A percentile compares a stretch with the other conserved stretches of the same genome.
phyloP scores from a whole-genome alignment of 768 basidiomycete species.

The Tulasnella sp. region DNA sequence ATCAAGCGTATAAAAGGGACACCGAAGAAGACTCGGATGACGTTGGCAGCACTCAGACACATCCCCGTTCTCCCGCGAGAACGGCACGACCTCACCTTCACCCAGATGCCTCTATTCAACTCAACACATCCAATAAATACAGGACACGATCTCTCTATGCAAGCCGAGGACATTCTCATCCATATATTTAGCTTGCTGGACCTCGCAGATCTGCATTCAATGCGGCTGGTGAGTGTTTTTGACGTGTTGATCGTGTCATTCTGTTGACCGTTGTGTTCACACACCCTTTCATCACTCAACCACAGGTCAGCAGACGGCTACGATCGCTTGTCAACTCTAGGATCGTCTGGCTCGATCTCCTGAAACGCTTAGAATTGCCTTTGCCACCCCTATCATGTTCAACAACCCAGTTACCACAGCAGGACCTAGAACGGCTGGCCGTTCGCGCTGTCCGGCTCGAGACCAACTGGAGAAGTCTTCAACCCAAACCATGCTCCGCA shows the following conservation, averaged over 20 bases:
- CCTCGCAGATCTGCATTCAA: slow-evolving; percentile 11
- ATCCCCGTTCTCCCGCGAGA: slow-evolving; percentile 1
- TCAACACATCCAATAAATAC: neutral
- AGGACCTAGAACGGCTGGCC: slow-evolving; percentile 1
- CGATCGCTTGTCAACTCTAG: slow-evolving; percentile 22
- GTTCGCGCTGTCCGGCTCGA: slow-evolving; percentile 21
- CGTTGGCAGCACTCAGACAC: neutral
- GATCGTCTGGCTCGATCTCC: slow-evolving; percentile 20
- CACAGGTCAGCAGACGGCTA: slow-evolving; percentile 17
- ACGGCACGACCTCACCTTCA: neutral
- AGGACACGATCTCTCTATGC: neutral
- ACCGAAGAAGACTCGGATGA: neutral
- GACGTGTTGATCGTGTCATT: neutral
- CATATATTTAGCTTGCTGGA: slow-evolving; percentile 16
- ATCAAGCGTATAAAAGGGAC: neutral
- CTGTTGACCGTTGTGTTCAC: neutral
- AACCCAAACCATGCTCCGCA: neutral
- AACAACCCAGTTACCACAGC: neutral
- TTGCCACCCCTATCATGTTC: neutral
- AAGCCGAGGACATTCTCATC: slow-evolving; percentile 17
- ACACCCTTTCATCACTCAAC: slow-evolving; percentile 6
- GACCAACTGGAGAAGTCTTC: slow-evolving; percentile 10
- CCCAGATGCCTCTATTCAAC: neutral
- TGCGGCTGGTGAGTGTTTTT: slow-evolving; percentile 22
- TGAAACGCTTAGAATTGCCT: slow-evolving; percentile 11